Evolutionary conservation across 169 alveolate genomes (phyloP).

Genomic region (Amoebophrya sp.): DNA sequence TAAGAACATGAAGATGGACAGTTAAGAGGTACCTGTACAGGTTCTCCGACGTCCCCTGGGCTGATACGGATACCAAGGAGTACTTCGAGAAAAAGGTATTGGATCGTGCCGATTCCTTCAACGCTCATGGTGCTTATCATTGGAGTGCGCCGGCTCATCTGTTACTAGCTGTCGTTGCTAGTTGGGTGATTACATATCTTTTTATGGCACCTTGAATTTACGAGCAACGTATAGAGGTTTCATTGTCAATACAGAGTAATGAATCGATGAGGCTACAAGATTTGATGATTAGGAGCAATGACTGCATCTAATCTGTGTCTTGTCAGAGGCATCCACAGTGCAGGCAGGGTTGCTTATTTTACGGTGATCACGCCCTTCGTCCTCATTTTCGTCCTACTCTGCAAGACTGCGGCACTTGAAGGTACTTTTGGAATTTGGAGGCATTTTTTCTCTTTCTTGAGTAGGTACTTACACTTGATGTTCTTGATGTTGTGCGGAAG

Average conservation of each 20-base stretch:
- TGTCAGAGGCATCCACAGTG: not conserved
- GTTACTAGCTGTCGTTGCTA: not conserved
- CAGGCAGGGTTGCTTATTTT: conserved; percentile 13
- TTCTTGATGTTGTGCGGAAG: no score
- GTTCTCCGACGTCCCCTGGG: not conserved
- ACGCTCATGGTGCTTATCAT: not conserved
- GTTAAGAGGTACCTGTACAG: not conserved
- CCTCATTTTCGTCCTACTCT: not conserved
- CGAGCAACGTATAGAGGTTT: no score
- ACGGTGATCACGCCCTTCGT: conserved; percentile 29
- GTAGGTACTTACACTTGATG: no score
- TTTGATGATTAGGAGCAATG: no score
- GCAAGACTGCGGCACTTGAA: not conserved
- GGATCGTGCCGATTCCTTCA: not conserved
- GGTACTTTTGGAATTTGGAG: no score
- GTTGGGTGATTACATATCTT: not conserved
- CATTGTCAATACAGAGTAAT: no score
- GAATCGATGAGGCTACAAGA: no score
- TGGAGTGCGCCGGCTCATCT: not conserved
- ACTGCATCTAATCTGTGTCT: no score
- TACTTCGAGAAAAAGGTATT: not conserved
- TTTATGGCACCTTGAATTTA: no score
- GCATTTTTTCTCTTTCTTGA: no score
- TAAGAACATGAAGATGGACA: not conserved
- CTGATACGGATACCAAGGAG: not conserved